phyloP scores from a whole-genome alignment of 2,329 filamentous ascomycete genomes.

The Apiospora arundinis region DNA sequence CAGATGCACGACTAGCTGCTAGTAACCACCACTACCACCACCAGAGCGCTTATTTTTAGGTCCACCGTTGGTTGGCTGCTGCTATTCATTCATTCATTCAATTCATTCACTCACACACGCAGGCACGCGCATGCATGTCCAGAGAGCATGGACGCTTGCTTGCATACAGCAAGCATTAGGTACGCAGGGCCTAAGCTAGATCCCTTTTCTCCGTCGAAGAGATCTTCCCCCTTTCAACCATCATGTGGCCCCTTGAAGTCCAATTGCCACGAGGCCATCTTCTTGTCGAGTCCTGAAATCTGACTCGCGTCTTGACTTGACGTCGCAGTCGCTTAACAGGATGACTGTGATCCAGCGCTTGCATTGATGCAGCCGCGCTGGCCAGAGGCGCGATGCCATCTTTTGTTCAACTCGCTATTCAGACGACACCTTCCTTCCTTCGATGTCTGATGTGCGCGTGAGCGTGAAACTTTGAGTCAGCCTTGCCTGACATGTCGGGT shows the following conservation, averaged over 20 bases:
- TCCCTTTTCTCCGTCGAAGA: not conserved
- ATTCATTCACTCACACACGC: not conserved
- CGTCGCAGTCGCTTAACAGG: not conserved
- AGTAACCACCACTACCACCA: not conserved
- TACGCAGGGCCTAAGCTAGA: not conserved
- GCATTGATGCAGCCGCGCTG: not conserved
- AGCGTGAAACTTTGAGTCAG: not conserved
- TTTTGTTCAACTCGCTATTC: not conserved
- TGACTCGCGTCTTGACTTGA: too few species aligned
- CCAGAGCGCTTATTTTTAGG: constrained; percentile 16
- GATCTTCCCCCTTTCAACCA: not conserved
- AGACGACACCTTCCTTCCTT: not conserved
- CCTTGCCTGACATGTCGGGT: not conserved
- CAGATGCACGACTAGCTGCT: not conserved
- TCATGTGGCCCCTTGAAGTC: not conserved
- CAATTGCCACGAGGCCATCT: not conserved
- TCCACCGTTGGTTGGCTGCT: not conserved
- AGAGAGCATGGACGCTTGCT: too few species aligned
- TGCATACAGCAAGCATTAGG: not conserved
- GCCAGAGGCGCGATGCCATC: not conserved
- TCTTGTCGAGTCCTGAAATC: not conserved
- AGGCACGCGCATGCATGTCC: too few species aligned
- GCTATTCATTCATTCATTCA: not conserved
- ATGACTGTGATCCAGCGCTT: not conserved
- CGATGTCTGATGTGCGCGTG: not conserved